These are phyloP conservation scores for Thamnidium elegans DNA, from an alignment of 192 early-diverging fungal genomes.

Conservation along the genomic window DNA sequence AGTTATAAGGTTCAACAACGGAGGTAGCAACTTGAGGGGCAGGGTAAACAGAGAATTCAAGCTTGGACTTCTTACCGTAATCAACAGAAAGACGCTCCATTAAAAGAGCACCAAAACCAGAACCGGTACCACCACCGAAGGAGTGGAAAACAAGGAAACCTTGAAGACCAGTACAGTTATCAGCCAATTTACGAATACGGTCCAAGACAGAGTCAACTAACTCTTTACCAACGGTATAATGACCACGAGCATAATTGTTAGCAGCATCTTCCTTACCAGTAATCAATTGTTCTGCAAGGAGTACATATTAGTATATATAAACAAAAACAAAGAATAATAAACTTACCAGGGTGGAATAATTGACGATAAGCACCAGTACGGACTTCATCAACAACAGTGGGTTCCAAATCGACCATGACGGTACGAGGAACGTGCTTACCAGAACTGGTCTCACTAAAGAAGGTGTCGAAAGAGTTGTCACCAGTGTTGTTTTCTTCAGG, in stretches of 20 bases:
- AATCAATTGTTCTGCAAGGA: slow-evolving; percentile 39
- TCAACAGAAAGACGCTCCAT: slow-evolving; percentile 48
- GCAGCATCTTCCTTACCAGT: slow-evolving; percentile 54
- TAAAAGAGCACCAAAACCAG: slow-evolving; percentile 47
- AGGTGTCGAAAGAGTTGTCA: slow-evolving; percentile 44
- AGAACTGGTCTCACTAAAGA: slow-evolving; percentile 43
- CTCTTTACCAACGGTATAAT: slow-evolving; percentile 55
- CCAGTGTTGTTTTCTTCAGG: slow-evolving; percentile 23
- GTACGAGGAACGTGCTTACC: slow-evolving; percentile 48
- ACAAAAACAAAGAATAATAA: neutral
- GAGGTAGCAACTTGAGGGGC: slow-evolving; percentile 60
- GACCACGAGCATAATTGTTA: slow-evolving; percentile 57
- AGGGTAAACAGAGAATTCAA: slow-evolving; percentile 48
- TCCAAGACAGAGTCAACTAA: slow-evolving; percentile 49
- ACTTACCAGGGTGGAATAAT: slow-evolving; percentile 48
- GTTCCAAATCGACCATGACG: slow-evolving; percentile 49
- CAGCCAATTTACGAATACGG: slow-evolving; percentile 47
- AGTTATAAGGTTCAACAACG: slow-evolving; percentile 79
- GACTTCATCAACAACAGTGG: slow-evolving; percentile 48
- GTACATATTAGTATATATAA: neutral
- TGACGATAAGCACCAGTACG: slow-evolving; percentile 46
- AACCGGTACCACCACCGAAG: slow-evolving; percentile 59
- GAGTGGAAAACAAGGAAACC: slow-evolving; percentile 57
- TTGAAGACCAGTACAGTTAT: slow-evolving; percentile 48
- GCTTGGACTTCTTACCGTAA: slow-evolving; percentile 52